These are phyloP conservation scores for Dipsacomyces acuminosporus DNA, from an alignment of 371 early-diverging fungal genomes.

Conservation along the genomic window DNA sequence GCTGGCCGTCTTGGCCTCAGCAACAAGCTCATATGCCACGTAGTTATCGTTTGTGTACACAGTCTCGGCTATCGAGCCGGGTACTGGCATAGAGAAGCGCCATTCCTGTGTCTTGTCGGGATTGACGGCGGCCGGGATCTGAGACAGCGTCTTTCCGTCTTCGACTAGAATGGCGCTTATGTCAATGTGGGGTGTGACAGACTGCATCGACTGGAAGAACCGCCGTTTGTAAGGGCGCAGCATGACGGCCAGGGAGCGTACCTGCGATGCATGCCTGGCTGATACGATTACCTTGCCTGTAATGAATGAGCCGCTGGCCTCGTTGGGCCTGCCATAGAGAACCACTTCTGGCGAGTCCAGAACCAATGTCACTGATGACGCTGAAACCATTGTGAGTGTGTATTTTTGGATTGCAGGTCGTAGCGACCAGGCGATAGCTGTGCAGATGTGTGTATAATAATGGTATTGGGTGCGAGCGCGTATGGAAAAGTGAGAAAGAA, in stretches of 20 bases:
- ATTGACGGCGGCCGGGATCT: constrained; percentile 2
- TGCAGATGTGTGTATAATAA: too few relatives aligned
- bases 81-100: constrained; percentile 29
- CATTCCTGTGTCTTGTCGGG: constrained; percentile 24
- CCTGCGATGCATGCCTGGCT: constrained; percentile 7
- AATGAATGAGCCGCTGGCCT: constrained; percentile 19
- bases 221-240: constrained; percentile 34
- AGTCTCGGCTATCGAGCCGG: constrained; percentile 35
- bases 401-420: too few relatives aligned
- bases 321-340: constrained; percentile 32
- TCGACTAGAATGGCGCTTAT: constrained; percentile 16
- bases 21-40: constrained; percentile 40
- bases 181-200: constrained; percentile 11
- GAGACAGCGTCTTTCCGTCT: constrained; percentile 12
- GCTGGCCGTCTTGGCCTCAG: constrained; percentile 15
- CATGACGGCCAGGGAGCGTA: constrained; percentile 23
- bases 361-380: constrained; percentile 10
- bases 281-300: constrained; percentile 30
- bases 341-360: constrained; percentile 25
- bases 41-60: constrained; percentile 14
- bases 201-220: constrained; percentile 26
- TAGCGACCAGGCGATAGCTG: too few relatives aligned
- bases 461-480: too few relatives aligned
- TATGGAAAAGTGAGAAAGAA: too few relatives aligned
- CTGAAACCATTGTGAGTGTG: constrained; percentile 16